Percentiles rank a stretch among this genome's conserved stretches.
phyloP scores from a whole-genome alignment of 495 filamentous ascomycete genomes.

The Talaromyces borbonicus region DNA sequence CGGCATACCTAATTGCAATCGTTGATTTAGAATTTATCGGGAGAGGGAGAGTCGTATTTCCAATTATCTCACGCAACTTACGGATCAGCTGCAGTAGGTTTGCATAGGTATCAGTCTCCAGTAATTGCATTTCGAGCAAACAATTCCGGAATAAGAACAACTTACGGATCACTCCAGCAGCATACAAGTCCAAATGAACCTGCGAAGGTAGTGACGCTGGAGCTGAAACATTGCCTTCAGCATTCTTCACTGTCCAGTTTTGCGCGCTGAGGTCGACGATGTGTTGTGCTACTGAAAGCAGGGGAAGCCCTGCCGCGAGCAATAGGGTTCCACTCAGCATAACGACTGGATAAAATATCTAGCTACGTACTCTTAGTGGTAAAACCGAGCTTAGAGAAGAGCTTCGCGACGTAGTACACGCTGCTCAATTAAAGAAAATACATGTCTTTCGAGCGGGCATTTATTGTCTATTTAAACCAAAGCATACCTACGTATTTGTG shows the following conservation, averaged over 20 bases:
- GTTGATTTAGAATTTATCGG: slow-evolving; percentile 1
- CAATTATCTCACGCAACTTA: slow-evolving; percentile 19
- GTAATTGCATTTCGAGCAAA: no score
- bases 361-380: neutral
- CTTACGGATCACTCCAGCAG: slow-evolving; percentile 39
- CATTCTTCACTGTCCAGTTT: slow-evolving; percentile 47
- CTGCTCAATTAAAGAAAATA: no score
- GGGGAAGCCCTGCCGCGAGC: slow-evolving; percentile 2
- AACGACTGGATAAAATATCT: neutral
- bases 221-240: slow-evolving; percentile 42
- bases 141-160: no score
- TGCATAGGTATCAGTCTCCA: no score
- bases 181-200: slow-evolving; percentile 50
- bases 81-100: slow-evolving; percentile 42
- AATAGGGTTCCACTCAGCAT: neutral
- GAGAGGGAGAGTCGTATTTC: no score
- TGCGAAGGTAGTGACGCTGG: slow-evolving; percentile 54
- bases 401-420: no score
- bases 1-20: slow-evolving; percentile 29
- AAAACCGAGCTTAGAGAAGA: no score
- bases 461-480: no score
- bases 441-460: no score
- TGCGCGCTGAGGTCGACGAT: slow-evolving; percentile 42
- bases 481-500: no score
- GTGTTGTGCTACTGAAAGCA: slow-evolving; percentile 18